These are phyloP conservation scores for Boletus eberwhitei DNA, from an alignment of 768 basidiomycete genomes.

Conservation along the genomic window DNA sequence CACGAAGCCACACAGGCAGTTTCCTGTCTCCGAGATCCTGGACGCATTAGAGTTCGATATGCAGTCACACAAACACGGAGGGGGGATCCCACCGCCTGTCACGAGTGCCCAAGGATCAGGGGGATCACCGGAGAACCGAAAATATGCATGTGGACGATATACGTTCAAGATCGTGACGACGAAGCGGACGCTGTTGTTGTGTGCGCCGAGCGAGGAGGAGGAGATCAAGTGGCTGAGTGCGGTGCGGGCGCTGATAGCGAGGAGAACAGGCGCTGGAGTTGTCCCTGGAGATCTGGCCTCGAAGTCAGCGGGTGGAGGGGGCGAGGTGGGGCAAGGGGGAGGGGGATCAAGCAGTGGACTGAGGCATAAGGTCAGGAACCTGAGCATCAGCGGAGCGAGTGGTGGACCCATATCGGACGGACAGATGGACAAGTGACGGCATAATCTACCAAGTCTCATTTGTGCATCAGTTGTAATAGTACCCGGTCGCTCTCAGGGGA, in stretches of 20 bases:
- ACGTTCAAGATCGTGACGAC: conserved; percentile 98
- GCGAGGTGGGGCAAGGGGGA: conserved; percentile 21
- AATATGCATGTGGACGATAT: conserved; percentile 46
- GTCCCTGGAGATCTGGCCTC: conserved; percentile 43
- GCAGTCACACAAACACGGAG: conserved; percentile 48
- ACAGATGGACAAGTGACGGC: conserved; percentile 19
- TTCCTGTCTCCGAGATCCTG: conserved; percentile 79
- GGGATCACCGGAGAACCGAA: conserved; percentile 37
- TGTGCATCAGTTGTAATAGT: conserved; percentile 14
- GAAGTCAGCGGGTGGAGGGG: conserved; percentile 11
- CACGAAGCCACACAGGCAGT: conserved; percentile 81
- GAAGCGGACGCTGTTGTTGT: conserved; percentile 82
- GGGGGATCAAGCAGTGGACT: conserved; percentile 34
- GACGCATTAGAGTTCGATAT: conserved; percentile 90
- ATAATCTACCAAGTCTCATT: conserved; percentile 5
- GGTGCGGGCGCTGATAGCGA: conserved; percentile 83
- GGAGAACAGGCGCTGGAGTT: conserved; percentile 52
- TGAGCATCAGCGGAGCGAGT: conserved; percentile 41
- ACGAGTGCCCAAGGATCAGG: conserved; percentile 34
- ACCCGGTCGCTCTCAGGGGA: conserved; percentile 18
- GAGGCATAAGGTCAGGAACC: conserved; percentile 46
- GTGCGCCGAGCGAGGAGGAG: conserved; percentile 95
- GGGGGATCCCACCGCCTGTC: conserved; percentile 30
- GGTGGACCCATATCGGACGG: conserved; percentile 24
- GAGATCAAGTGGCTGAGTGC: conserved; percentile 98